Evolutionary conservation across 352 stramenopile species (phyloP).

Genomic region (Nothophytophthora sp.): DNA sequence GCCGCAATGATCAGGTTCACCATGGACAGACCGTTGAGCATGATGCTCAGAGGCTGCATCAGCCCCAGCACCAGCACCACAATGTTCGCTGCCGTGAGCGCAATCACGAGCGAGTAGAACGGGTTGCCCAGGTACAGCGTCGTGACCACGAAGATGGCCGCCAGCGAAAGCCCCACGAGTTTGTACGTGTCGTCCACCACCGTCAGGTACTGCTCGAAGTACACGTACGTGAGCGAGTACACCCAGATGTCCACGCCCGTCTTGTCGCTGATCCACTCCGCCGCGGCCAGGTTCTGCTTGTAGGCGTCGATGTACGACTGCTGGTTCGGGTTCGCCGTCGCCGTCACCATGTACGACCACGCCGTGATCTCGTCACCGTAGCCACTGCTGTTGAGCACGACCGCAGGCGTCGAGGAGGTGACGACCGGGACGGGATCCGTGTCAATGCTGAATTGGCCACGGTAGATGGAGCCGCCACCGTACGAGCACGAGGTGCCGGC

Average conservation of each 20-base stretch:
- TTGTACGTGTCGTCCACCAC: conserved; percentile 51
- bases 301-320: conserved; percentile 64
- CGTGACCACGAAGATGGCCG: conserved; percentile 56
- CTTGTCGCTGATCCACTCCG: conserved; percentile 57
- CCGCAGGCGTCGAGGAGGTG: conserved; percentile 27
- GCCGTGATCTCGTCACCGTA: conserved; percentile 59
- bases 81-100: conserved; percentile 49
- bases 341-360: conserved; percentile 63
- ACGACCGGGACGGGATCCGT: conserved; percentile 52
- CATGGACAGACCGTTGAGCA: conserved; percentile 84
- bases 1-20: conserved; percentile 87
- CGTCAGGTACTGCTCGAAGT: conserved; percentile 72
- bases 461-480: conserved; percentile 69
- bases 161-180: conserved; percentile 47
- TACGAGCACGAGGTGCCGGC: conserved; percentile 62
- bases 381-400: conserved; percentile 52
- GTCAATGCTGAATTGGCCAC: conserved; percentile 65
- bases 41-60: conserved; percentile 62
- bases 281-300: conserved; percentile 49
- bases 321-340: conserved; percentile 56
- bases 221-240: conserved; percentile 59
- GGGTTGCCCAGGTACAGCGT: conserved; percentile 48
- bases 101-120: conserved; percentile 45
- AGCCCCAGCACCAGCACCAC: conserved; percentile 54
- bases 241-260: conserved; percentile 62